Evolutionary conservation across 2,329 filamentous ascomycete genomes (phyloP).

Genomic region (Colletotrichum sp.): DNA sequence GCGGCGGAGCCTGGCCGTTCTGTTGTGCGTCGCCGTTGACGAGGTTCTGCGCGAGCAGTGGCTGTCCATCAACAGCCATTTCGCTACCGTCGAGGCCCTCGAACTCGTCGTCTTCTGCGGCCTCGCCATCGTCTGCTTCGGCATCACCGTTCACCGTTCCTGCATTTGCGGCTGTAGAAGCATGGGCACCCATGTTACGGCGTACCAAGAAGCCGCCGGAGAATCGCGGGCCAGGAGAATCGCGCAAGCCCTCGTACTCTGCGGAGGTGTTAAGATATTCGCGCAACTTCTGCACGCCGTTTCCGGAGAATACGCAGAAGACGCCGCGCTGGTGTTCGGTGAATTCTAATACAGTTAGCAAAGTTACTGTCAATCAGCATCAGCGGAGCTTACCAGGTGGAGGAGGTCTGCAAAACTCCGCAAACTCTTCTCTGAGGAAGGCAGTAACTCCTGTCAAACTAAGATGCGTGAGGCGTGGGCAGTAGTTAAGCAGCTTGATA

Average conservation of each 20-base stretch:
- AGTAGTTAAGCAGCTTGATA: conserved; percentile 85
- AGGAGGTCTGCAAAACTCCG: conserved; percentile 83
- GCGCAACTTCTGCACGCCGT: conserved; percentile 78
- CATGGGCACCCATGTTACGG: not conserved
- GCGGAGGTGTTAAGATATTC: conserved; percentile 71
- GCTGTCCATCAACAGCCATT: conserved; percentile 37
- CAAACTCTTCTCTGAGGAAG: conserved; percentile 85
- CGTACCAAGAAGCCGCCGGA: not conserved
- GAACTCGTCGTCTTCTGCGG: conserved; percentile 48
- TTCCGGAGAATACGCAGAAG: conserved; percentile 96
- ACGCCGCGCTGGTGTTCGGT: conserved; percentile 93
- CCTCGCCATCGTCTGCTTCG: conserved; percentile 41
- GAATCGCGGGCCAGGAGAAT: conserved; percentile 26
- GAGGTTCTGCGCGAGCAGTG: conserved; percentile 18
- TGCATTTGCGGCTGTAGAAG: conserved; percentile 21
- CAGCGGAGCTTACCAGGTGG: conserved; percentile 64
- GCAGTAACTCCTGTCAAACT: conserved; percentile 93
- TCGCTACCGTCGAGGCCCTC: conserved; percentile 43
- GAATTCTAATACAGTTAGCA: conserved; percentile 69
- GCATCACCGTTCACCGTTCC: conserved; percentile 31
- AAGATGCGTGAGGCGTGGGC: conserved; percentile 89
- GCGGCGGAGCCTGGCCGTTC: conserved; percentile 6
- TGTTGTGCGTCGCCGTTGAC: conserved; percentile 15
- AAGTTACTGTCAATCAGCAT: not conserved
- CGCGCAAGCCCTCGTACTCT: conserved; percentile 50